Percentiles rank a stretch among this genome's conserved stretches.
Evolutionary conservation across 2,329 filamentous ascomycete species (phyloP).

Genomic region (Claviceps sp.): DNA sequence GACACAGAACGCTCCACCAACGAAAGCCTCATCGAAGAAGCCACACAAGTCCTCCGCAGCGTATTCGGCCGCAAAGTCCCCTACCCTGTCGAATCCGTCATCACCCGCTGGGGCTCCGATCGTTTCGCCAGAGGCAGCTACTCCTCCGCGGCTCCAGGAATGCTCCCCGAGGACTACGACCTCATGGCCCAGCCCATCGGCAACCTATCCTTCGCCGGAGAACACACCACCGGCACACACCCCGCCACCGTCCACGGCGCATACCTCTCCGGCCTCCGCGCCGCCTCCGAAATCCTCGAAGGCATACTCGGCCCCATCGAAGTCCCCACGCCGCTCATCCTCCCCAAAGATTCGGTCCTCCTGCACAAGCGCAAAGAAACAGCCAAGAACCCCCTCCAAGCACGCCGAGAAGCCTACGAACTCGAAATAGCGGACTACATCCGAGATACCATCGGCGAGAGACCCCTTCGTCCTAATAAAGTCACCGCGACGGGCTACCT

Average conservation of each 20-base stretch:
- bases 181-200: slow-evolving; percentile 74
- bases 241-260: slow-evolving; percentile 95
- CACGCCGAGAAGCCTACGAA: slow-evolving; percentile 44
- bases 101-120: slow-evolving; percentile 88
- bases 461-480: slow-evolving; percentile 59
- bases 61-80: slow-evolving; percentile 64
- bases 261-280: slow-evolving; percentile 83
- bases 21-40: slow-evolving; percentile 64
- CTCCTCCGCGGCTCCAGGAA: slow-evolving; percentile 77
- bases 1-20: slow-evolving; percentile 71
- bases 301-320: slow-evolving; percentile 69
- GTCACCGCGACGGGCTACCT: slow-evolving; percentile 75
- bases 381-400: slow-evolving; percentile 35
- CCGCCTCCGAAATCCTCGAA: slow-evolving; percentile 74
- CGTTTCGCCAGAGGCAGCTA: slow-evolving; percentile 89
- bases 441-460: slow-evolving; percentile 51
- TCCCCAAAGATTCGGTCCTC: slow-evolving; percentile 41
- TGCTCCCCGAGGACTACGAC: slow-evolving; percentile 81
- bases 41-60: slow-evolving; percentile 61
- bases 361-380: slow-evolving; percentile 43
- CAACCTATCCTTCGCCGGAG: slow-evolving; percentile 87
- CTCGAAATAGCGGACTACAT: slow-evolving; percentile 38
- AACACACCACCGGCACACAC: slow-evolving; percentile 91
- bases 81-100: slow-evolving; percentile 67
- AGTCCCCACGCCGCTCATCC: slow-evolving; percentile 62